Conservation (phyloP, 495 filamentous ascomycete genomes). For the Aspergillus sclerotioniger region DNA sequence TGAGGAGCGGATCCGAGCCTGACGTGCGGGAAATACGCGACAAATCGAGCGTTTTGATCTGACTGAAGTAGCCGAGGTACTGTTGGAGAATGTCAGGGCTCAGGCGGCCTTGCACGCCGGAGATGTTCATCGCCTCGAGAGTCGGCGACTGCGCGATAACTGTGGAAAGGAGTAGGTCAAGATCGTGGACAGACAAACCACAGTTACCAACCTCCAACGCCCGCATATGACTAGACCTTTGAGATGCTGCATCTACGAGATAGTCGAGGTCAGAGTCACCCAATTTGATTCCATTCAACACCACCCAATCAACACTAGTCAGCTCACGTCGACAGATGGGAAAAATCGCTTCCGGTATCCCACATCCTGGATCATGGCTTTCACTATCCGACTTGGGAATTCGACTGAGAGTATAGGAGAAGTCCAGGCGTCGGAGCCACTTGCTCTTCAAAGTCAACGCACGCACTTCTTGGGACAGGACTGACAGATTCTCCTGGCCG, state of each 20-base stretch:
- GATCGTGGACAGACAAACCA: conserved; percentile 57
- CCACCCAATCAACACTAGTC: conserved; percentile 79
- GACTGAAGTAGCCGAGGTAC: conserved; percentile 65
- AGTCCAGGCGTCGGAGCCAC: conserved; percentile 61
- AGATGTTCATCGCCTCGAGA: conserved; percentile 74
- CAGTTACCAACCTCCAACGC: conserved; percentile 82
- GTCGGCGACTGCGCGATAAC: conserved; percentile 61
- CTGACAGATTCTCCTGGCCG: conserved; percentile 56
- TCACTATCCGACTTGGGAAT: conserved; percentile 51
- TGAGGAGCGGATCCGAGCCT: conserved; percentile 61
- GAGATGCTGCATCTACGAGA: conserved; percentile 64
- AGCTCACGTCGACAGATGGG: conserved; percentile 69
- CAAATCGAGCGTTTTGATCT: conserved; percentile 68
- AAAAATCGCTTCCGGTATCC: conserved; percentile 75
- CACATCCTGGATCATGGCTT: conserved; percentile 65
- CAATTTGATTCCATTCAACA: conserved; percentile 78
- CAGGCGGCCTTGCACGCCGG: conserved; percentile 70
- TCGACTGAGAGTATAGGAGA: conserved; percentile 55
- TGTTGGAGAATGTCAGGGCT: conserved; percentile 61
- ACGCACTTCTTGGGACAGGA: conserved; percentile 72
- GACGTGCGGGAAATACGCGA: conserved; percentile 65
- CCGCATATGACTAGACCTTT: conserved; percentile 63
- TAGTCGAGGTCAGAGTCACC: conserved; percentile 77
- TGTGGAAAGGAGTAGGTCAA: conserved; percentile 46
- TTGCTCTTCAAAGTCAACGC: conserved; percentile 68